Evolutionary conservation across 768 basidiomycete genomes (phyloP), one percentile per base, ranked within the genome.

Genomic region (Harrya chromipes): DNA sequence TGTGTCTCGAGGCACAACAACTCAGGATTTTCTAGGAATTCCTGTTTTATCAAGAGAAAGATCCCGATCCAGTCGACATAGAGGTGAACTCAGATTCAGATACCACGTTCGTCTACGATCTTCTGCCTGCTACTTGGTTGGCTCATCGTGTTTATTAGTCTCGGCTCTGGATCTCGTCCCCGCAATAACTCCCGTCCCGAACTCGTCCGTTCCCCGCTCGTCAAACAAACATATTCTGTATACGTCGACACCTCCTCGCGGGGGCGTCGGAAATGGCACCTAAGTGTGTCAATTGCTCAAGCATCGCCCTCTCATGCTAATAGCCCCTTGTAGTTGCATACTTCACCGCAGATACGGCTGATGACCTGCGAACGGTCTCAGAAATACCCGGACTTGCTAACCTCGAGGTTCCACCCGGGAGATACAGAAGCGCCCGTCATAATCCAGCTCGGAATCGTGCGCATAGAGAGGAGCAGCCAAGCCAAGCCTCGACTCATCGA

Each of bases 161-260:
- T 68, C 20, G 66, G 57, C 29, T 68, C 67, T 42, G 65, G 66
- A 42, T 62, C 56, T 53, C 65, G 48, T 49, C 54, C 54, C 41
- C 59, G 57, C 54, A 56, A 66, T 45, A 63, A 51, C 45, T 21
- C 40, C 46, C 58, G 48, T 36, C 55, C 64, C 50, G 70, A 68
- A 19, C 59, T 59, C 24, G 58, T 58, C 19, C 72, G 76, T 40
- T 70, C 77, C 46, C 77, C 83, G 42, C 75, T 90, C 24, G 76
- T 87, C 49, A 90, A 90, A 60, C 87, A 90, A 64, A 90, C 87
- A 0, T 90, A 87, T 62, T 88, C 86, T 8, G 87, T 87, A 24
- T 86, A 76, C 57, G 84, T 88, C 33, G 76, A 84, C n/a, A 83
- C 80, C 3, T 58, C 80, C 3, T 58, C 75, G 17, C 68, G 73